Evolutionary conservation across 106 monocot genomes (phyloP).

Genomic region (Allium fistulosum): DNA sequence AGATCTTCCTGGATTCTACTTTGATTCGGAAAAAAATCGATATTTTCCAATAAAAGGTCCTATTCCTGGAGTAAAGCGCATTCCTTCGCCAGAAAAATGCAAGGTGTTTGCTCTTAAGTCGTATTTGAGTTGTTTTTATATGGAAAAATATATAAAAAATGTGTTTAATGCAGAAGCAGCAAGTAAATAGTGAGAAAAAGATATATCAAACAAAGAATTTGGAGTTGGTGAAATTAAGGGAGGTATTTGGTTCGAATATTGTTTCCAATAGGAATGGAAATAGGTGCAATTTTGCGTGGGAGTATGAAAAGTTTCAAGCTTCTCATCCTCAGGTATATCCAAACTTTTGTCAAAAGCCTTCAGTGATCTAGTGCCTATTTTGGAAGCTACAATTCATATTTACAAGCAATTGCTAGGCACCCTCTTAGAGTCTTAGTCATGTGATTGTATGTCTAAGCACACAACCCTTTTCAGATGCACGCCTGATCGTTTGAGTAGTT

Average conservation of each 20-base stretch:
- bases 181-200: neutral
- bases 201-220: slow-evolving; percentile 22
- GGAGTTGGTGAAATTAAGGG: slow-evolving; percentile 49
- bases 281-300: slow-evolving; percentile 30
- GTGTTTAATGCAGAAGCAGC: slow-evolving; percentile 21
- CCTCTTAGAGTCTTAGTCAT: too few relatives aligned
- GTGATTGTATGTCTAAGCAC: neutral
- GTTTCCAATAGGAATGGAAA: slow-evolving; percentile 9
- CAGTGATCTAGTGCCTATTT: too few relatives aligned
- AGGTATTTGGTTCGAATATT: slow-evolving; percentile 53
- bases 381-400: too few relatives aligned
- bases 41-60: slow-evolving; percentile 83
- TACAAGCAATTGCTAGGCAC: too few relatives aligned
- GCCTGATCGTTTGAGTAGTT: neutral
- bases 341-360: neutral
- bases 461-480: neutral
- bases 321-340: slow-evolving; percentile 49
- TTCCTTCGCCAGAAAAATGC: slow-evolving; percentile 5
- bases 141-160: neutral
- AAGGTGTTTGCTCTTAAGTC: neutral
- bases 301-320: slow-evolving; percentile 57
- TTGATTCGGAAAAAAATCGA: slow-evolving; percentile 69
- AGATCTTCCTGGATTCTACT: slow-evolving; percentile 86
- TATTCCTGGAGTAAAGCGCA: slow-evolving; percentile 44
- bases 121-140: neutral